Base-by-base conservation (phyloP, 176 grass and related monocot species). In the Hordeum vulgare region DNA sequence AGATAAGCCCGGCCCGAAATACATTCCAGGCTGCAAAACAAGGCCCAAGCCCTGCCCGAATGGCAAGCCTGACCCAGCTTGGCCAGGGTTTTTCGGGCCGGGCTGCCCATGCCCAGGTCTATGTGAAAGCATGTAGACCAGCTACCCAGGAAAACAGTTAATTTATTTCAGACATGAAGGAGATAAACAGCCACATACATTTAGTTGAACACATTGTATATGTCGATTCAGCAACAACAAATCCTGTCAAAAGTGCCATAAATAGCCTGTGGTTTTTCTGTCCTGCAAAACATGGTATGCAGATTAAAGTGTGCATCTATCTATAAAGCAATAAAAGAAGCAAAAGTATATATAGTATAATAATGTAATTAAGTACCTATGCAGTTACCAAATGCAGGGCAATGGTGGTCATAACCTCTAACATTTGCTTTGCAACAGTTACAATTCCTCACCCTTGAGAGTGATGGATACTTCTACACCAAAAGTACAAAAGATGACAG, bases 191-290 rank as follows among this genome's bases (percentile, higher is more conserved):
- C 17, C 12, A 76, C 89, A 81, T 96, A 99, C 93, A 94, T 76
- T 90, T 89, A 67, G 93, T 99, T 66, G 96, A 93, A 58, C 96
- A 94, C 77, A 96, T 92, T 54, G 89, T 96, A 94, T 99, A 99
- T 9, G 96, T 94, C 12, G 96, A 92, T 84, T 99, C 96, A 80
- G 89, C 85, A 76, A 99, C 90, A 85, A 99, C 80, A 85, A 99
- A 99, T 85, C 87, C 96, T 79, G 91, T 91, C 78, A 99, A 90
- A 88, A 99, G 93, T 60, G 87, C 81, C 78, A 99, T 91, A 89
- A 99, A 94, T 4, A 99, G 54, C 39, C 81, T 86, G 58, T 94
- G 91, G 39, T 99, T 99, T 77, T 94, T 96, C 49, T 92, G 89
- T 78, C 93, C 96, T 99, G 90, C 72, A 88, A 81, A 90, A 84